phyloP scores from a whole-genome alignment of 441 rosid species.

The Gossypium trilobum region DNA sequence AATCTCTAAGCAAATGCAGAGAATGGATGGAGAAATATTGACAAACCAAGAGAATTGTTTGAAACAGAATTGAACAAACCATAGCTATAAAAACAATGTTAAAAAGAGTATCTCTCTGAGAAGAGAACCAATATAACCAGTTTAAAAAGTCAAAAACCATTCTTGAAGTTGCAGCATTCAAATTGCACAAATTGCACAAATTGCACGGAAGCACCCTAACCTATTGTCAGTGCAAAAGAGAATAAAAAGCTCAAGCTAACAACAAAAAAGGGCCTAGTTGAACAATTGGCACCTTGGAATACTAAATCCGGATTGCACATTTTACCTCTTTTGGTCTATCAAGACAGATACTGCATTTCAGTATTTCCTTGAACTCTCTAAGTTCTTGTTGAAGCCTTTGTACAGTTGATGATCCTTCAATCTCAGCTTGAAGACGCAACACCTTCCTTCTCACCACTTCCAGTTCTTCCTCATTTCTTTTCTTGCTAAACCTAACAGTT shows the following conservation, averaged over 20 bases:
- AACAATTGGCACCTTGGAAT: slow-evolving; percentile 1
- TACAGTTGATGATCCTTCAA: slow-evolving; percentile 58
- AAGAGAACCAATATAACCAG: no score
- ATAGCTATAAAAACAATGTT: no score
- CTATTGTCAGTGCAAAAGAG: no score
- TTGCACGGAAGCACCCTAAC: no score
- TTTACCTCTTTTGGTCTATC: slow-evolving; percentile 91
- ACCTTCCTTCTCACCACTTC: slow-evolving; percentile 60
- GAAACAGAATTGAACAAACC: neutral
- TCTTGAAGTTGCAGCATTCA: no score
- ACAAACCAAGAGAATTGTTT: neutral
- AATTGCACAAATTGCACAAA: no score
- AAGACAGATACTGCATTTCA: slow-evolving; percentile 81
- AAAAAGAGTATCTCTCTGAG: no score
- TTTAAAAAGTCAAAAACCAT: no score
- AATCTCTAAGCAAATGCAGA: neutral
- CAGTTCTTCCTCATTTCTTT: slow-evolving; percentile 73
- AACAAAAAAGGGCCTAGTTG: neutral
- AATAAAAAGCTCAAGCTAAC: neutral
- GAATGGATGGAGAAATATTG: neutral
- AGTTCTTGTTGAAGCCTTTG: slow-evolving; percentile 79
- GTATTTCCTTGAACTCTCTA: slow-evolving; percentile 73
- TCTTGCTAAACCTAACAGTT: slow-evolving; percentile 59
- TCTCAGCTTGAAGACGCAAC: slow-evolving; percentile 44
- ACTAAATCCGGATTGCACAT: neutral